These are phyloP conservation scores for Exophiala sp. DNA, from an alignment of 2,329 filamentous ascomycete species.

Conservation along the genomic window DNA sequence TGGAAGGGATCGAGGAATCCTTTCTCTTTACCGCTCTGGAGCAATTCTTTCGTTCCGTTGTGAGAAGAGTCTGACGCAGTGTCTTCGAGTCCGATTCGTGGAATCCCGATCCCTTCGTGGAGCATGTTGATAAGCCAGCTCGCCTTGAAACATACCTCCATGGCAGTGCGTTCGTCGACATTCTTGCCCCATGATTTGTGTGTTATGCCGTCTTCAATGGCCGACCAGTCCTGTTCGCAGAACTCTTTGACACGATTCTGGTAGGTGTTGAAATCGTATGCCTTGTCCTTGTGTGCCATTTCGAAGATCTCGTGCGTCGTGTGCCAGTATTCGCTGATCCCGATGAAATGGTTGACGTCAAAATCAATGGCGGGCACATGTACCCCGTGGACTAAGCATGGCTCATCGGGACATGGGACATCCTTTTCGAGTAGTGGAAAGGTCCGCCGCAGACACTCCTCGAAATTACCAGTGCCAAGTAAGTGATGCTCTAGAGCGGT, in stretches of 20 bases:
- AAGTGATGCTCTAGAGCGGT: conserved; percentile 43
- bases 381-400: conserved; percentile 83
- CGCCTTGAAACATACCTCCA: conserved; percentile 93
- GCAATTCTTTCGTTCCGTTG: conserved; percentile 67
- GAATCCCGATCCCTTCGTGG: conserved; percentile 91
- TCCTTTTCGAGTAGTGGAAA: conserved; percentile 88
- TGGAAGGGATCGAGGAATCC: conserved; percentile 82
- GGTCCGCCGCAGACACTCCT: conserved; percentile 74
- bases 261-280: conserved; percentile 86
- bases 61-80: conserved; percentile 44
- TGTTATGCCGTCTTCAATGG: conserved; percentile 62
- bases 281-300: conserved; percentile 65
- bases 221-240: conserved; percentile 74
- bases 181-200: conserved; percentile 68
- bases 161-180: conserved; percentile 64
- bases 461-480: conserved; percentile 78
- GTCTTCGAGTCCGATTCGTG: conserved; percentile 71
- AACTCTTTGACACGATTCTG: conserved; percentile 79
- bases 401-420: conserved; percentile 70
- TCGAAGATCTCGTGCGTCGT: conserved; percentile 92
- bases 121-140: conserved; percentile 96
- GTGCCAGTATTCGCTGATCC: conserved; percentile 98
- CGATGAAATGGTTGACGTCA: conserved; percentile 93
- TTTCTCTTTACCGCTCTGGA: conserved; percentile 63
- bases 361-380: conserved; percentile 96